Evolutionary conservation across 2,329 filamentous ascomycete genomes (phyloP), one percentile per base, ranked within the genome.

Genomic region (Epichloe uncinata): DNA sequence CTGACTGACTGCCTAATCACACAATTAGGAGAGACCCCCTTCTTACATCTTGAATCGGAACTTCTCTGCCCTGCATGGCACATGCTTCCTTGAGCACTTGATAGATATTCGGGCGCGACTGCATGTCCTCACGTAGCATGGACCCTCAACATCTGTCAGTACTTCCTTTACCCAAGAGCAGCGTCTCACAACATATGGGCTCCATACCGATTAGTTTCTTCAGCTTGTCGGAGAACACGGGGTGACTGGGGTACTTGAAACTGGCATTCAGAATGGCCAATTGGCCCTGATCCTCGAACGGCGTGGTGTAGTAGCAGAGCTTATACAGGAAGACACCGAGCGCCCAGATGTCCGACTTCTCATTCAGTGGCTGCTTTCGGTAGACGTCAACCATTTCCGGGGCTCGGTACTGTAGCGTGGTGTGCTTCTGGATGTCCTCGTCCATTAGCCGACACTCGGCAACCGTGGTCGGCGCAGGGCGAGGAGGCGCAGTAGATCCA

Each of bases 371-470:
- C 59, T 90, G 87, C 67, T 94, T 95, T 55, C 90, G 78, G 69
- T 96, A 98, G 22, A 98, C 93, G 62, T 98, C 93, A 53, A 98
- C 84, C 93, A 98, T 98, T 69, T 98, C 93, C 5, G 93, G 93
- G 64, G 91, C 97, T 57, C 93, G 79, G 66, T 98, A 98, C 66
- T 98, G 93, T 68, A 98, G 77, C 0, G 93, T 98, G 0, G 93
- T 98, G 64, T 98, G 91, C 60, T 87, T 87, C 68, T 97, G 93
- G 12, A 98, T 84, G 67, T 98, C 93, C 63, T 98, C 93, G 66
- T 98, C 93, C 62, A 97, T 88, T 58, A 94, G 68, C 51, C 91
- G 82, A 57, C 91, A 95, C 67, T 98, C 93, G 38, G 83, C 82
- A 6, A 90, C 85, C 5, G 87, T 91, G 15, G 82, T 87, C 12